Evolutionary conservation across 1,284 basidiomycete genomes (phyloP), one percentile per base, ranked within the genome.

Genomic region (Baeospora myosura): DNA sequence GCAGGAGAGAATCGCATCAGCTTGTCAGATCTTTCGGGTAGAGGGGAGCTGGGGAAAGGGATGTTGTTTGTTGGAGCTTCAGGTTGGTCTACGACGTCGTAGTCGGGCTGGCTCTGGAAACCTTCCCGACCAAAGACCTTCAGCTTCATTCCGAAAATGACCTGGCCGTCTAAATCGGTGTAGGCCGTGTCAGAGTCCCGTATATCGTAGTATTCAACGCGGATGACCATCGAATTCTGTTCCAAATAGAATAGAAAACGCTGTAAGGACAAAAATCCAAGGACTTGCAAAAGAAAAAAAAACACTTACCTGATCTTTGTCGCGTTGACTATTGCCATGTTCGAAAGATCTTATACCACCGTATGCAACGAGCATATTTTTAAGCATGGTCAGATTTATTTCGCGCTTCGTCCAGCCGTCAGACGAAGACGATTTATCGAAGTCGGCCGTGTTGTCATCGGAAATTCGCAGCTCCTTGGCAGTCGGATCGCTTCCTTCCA

Each of bases 131-230:
- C 55, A 31, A 54, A 58, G 18, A 60, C 54, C 11, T 48, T 55
- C 14, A 74, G 53, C 45, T 59, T 66, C 64, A 73, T 65, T 26
- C 66, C 72, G 45, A 69, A 71, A 28, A 72, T 51, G 29, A 57
- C 51, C 31, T 62, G 60, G 12, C 61, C 63, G 28, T 73, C 48
- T 22, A 78, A 50, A 38, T 58, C 59, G 39, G 51, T 55, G 49
- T 67, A 71, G 31, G 73, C 71, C 5, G 64, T 61, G 25, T 63
- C 60, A 4, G 76, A 75, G 33, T 73, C 69, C 23, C 77, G 68
- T 16, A 71, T 63, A 52, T 87, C 80, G 53, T 68, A 78, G 52
- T 75, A 87, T 48, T 86, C 81, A 35, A 77, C 72, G 35, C 61
- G 60, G 57, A 75, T 83, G 20, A 34, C 32, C 8, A 16, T 10